Base-by-base conservation (phyloP, 352 stramenopile species). In the Achlya hypogyna region DNA sequence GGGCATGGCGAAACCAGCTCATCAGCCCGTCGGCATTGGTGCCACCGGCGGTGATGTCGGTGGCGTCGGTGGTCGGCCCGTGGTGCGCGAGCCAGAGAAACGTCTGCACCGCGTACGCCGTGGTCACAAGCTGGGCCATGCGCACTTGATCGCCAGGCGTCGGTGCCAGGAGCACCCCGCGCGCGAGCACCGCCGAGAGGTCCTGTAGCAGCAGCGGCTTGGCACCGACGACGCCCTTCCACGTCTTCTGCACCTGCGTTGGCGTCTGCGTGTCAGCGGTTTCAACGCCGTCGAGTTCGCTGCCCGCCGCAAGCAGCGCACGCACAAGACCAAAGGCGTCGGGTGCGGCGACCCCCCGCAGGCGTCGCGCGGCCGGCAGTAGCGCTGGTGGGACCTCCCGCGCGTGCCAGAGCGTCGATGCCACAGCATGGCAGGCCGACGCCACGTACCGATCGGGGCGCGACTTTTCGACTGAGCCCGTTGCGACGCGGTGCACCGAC, bases 401-500 rank as follows among this genome's bases (percentile, higher is more conserved):
- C 42, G 81, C 88, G 65, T 83, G 91, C 45, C 91, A 73, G 51
- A 91, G 58, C 22, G 86, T 92, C 59, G 91, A 83, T 59, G 91
- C 91, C 0, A 94, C 70, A 10, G 86, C 84, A 53, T 89, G 81
- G 51, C 81, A 89, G 32, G 77, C 86, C 1, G 86, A 91, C 9
- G 77, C 77, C 14, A 79, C 86, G 71, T 91, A 94, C 16, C 82
- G 78, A 69, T 92, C 84, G 5, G 86, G 86, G 25, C 84, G 82
- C 6, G 83, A 91, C 62, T 92, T 90, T 62, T 94, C 82, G 65
- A 89, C 91, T 16, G 84, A 83, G 16, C 86, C 84, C 27, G 77
- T 91, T 2, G 86, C 86, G 18, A 94, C 86, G 40, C 88, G 89
- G 56, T 91, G 86, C 43, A 94, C 78, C 31, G 83, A 77, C 86